These are phyloP conservation scores for Podospora pseudoanserina DNA, from an alignment of 495 filamentous ascomycete genomes.

Conservation along the genomic window DNA sequence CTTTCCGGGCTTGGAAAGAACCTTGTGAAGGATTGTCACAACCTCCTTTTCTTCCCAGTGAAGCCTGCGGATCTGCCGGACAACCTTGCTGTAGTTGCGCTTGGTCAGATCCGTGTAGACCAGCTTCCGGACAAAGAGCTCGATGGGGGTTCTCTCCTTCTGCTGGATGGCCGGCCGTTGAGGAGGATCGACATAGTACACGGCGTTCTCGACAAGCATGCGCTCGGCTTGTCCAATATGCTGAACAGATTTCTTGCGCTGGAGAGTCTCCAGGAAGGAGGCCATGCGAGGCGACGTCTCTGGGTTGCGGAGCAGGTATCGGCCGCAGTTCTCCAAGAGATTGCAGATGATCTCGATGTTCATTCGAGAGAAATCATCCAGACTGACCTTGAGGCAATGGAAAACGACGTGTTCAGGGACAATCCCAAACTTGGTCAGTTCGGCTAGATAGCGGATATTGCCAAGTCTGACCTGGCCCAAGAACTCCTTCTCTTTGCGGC, in stretches of 20 bases:
- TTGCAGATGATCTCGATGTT: conserved; percentile 99
- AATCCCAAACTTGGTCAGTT: conserved; percentile 96
- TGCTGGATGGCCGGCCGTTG: conserved; percentile 90
- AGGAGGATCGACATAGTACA: conserved; percentile 96
- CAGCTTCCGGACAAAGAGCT: conserved; percentile 86
- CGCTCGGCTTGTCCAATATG: conserved; percentile 93
- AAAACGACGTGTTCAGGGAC: conserved; percentile 99
- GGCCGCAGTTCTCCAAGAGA: conserved; percentile 94
- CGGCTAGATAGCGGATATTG: conserved; percentile 95
- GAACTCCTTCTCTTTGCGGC: conserved; percentile 98
- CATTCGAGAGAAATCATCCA: conserved; percentile 97
- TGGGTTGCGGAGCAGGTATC: conserved; percentile 88
- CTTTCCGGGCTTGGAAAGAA: conserved; percentile 93
- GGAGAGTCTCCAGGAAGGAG: conserved; percentile 89
- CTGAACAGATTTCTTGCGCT: conserved; percentile 93
- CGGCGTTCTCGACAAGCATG: conserved; percentile 97
- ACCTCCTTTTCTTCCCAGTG: conserved; percentile 96
- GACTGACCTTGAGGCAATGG: conserved; percentile 93
- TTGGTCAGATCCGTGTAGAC: conserved; percentile 92
- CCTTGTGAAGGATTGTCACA: conserved; percentile 77
- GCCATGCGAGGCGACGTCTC: conserved; percentile 91
- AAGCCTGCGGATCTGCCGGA: conserved; percentile 89
- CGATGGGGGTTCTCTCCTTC: conserved; percentile 90
- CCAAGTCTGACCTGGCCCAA: conserved; percentile 87
- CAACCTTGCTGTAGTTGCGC: conserved; percentile 84